Conservation (phyloP, 2,329 filamentous ascomycete species). For the Karstenula rhodostoma region DNA sequence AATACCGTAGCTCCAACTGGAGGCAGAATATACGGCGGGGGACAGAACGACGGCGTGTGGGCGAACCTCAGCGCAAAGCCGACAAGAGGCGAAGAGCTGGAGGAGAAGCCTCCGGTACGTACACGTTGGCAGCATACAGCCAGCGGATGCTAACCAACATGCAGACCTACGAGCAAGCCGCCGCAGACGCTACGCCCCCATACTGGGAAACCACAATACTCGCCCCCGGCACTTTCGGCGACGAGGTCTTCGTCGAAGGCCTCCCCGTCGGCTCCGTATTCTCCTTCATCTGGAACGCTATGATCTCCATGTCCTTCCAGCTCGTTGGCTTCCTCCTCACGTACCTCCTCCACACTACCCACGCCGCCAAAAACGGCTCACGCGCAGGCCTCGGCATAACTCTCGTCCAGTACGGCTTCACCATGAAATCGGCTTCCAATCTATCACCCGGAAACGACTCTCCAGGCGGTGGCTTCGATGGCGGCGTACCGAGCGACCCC, state of each 20-base stretch:
- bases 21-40: constrained; percentile 68
- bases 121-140: neutral
- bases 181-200: constrained; percentile 91
- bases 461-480: constrained; percentile 59
- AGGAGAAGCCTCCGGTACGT: constrained; percentile 92
- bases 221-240: constrained; percentile 86
- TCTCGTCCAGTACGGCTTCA: constrained; percentile 95
- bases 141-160: constrained; percentile 44
- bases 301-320: constrained; percentile 98
- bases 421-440: constrained; percentile 74
- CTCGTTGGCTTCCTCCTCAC: constrained; percentile 97
- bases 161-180: constrained; percentile 97
- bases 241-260: constrained; percentile 97
- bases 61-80: constrained; percentile 94
- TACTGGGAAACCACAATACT: constrained; percentile 99
- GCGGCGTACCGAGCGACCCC: constrained; percentile 79
- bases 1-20: constrained; percentile 49
- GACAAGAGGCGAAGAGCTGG: constrained; percentile 79
- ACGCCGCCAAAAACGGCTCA: constrained; percentile 97
- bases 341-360: constrained; percentile 96
- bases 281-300: constrained; percentile 85
- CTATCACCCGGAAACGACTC: constrained; percentile 46
- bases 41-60: constrained; percentile 93
- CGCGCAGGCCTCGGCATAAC: constrained; percentile 94
- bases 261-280: constrained; percentile 90